These are phyloP conservation scores for Nicotiana otophora DNA, from an alignment of 257 asterid species.

Conservation along the genomic window DNA sequence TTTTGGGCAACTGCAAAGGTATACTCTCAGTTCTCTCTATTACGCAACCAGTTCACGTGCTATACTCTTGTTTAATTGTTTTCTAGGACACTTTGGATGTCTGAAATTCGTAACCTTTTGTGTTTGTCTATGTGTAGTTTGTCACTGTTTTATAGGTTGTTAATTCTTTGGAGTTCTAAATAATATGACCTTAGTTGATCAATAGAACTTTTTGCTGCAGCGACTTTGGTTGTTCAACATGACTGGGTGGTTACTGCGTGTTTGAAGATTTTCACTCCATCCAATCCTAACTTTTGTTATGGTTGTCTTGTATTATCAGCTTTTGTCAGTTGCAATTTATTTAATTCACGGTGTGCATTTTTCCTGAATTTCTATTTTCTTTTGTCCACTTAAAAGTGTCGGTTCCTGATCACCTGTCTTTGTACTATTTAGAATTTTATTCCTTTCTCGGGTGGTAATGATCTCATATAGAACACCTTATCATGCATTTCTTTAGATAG, in stretches of 20 bases:
- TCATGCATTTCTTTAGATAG: background rate
- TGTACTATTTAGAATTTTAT: background rate
- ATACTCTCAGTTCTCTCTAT: slow-evolving; percentile 65
- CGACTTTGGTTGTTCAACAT: background rate
- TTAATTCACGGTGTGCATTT: background rate
- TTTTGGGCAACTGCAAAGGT: slow-evolving; percentile 99
- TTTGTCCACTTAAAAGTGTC: background rate
- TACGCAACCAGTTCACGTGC: slow-evolving; percentile 42
- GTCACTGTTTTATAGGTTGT: slow-evolving; percentile 2
- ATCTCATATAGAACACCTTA: background rate
- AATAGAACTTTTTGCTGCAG: background rate
- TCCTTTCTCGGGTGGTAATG: background rate
- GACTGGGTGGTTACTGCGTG: background rate
- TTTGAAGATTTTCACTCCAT: background rate
- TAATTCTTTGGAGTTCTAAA: slow-evolving; percentile 11
- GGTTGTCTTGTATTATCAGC: background rate
- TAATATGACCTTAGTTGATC: background rate
- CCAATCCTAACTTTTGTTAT: background rate
- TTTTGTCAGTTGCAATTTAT: background rate
- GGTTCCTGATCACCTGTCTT: background rate
- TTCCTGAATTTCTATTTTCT: background rate
- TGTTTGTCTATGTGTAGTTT: slow-evolving; percentile 15
- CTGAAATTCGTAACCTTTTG: slow-evolving; percentile 22
- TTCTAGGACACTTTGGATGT: slow-evolving; percentile 31
- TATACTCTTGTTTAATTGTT: slow-evolving; percentile 29